Evolutionary conservation across 1,284 basidiomycete genomes (phyloP).

Genomic region (Earliella scabrosa): DNA sequence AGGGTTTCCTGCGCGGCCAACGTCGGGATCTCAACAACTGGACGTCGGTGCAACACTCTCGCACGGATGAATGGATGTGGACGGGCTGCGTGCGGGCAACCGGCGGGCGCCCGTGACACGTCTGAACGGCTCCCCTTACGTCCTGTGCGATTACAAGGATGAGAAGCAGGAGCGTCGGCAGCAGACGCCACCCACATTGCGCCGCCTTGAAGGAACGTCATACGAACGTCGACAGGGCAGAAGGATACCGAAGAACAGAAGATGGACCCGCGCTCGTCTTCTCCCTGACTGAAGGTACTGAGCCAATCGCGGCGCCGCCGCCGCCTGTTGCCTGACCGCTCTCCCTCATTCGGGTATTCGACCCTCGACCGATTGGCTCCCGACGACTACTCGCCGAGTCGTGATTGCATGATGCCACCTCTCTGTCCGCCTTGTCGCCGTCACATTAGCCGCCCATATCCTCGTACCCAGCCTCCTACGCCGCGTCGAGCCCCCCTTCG

Average conservation of each 20-base stretch:
- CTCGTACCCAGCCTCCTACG: neutral
- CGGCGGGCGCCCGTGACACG: constrained; percentile 10
- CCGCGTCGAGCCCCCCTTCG: neutral
- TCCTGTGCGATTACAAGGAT: constrained; percentile 13
- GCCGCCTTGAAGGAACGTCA: constrained; percentile 8
- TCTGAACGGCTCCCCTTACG: constrained; percentile 17
- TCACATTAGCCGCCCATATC: neutral
- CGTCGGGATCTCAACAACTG: too few relatives aligned
- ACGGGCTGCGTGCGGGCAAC: too few relatives aligned
- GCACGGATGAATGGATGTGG: constrained; percentile 5
- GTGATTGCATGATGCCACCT: neutral
- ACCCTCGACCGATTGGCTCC: neutral
- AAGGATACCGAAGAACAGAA: neutral
- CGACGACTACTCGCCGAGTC: too few relatives aligned
- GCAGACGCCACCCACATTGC: constrained; percentile 8
- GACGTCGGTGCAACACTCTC: too few relatives aligned
- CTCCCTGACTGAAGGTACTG: too few relatives aligned
- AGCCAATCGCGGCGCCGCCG: neutral
- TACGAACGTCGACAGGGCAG: constrained; percentile 1
- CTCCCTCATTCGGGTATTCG: neutral
- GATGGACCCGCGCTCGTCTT: neutral
- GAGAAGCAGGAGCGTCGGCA: constrained; percentile 14
- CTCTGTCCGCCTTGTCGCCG: neutral
- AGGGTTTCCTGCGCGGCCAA: too few relatives aligned
- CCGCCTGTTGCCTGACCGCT: neutral